Evolutionary conservation across 78 protist species (phyloP), one percentile per base, ranked within the genome.

Genomic region (Emiliania huxleyi): DNA sequence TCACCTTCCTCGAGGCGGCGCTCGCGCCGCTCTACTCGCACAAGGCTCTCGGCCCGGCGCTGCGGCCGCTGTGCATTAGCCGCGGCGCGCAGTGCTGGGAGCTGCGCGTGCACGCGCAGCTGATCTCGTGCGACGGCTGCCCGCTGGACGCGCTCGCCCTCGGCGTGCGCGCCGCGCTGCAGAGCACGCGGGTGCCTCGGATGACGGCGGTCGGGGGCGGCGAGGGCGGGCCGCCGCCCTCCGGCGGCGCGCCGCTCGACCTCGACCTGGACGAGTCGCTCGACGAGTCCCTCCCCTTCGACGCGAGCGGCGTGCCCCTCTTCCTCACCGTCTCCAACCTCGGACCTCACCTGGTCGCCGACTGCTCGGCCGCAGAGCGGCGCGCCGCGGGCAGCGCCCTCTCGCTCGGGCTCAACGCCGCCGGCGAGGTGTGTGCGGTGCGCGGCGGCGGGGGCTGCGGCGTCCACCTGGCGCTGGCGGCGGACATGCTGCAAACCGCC

Each of bases 211-310:
- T 15, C 42, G 44, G 44, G 42, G 23, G 19, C 45, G 42, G 42
- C 42, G 81, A 35, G 44, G 43, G 11, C 43, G 81, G 81, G 11
- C 40, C 19, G 4, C 19, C 40, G 3, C 2, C 37, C 40, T 19
- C 37, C 37, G 62, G 62, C 8, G 15, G 62, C 15, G 42, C 43
- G 42, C 5, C 5, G 3, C 81, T 18, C 43, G 81, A 71, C 42
- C 81, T 71, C 42, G 81, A 71, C 21, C 81, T 71, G 40, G 81
- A 71, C 18, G 81, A 71, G 42, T 71, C 81, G 81, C 81, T 71
- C 42, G 81, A 71, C n/a, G 81, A 71, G 81, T 26, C 81, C n/a
- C 40, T 71, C 42, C 81, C 81, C 81, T 71, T 71, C 42, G 75
- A 69, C 75, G 18, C 37, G 12, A 29, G 38, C 25, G 8, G 33